Evolutionary conservation across 2,329 filamentous ascomycete species (phyloP), one percentile per base, ranked within the genome.

Genomic region (Monilinia polystroma): DNA sequence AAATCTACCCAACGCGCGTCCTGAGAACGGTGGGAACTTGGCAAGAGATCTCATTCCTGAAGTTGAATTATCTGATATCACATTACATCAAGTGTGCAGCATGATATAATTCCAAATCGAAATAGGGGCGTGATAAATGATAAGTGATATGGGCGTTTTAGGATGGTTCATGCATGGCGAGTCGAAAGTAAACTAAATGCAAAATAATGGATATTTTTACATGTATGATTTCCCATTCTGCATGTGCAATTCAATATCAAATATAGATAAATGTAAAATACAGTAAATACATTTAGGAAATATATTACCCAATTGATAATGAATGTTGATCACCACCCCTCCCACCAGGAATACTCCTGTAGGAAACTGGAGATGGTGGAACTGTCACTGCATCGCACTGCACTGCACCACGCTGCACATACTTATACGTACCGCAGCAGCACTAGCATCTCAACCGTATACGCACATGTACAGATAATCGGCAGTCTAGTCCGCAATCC

Each of bases 91-190:
- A 11, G 3, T 26, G n/a, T 26, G n/a, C 47, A 49, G 41, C 26
- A 32, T 62, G 58, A 18, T 60, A n/a, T 16, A 35, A 29, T 60
- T 60, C 45, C 58, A 51, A 52, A 62, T 51, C n/a, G 47, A 51
- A 29, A 51, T 7, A 2, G n/a, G 58, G 23, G 23, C 26, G 16
- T 47, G 45, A 47, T 47, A 6, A 41, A 14, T 47, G 43, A 47
- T 47, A 8, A n/a, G 43, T 35, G 41, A 57, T 23, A 23, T 62
- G n/a, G 45, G 58, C 45, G 58, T 62, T 62, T 23, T 51, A 11
- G 58, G 58, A 8, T 38, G 58, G n/a, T 14, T 62, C 58, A 49
- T 51, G 58, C 58, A 62, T 26, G 32, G 45, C 58, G 58, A 62
- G 38, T 62, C 26, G 58, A 47, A 38, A 18, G 43, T 26, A 62